Evolutionary conservation across 352 stramenopile species (phyloP).

Genomic region (Pythium coloratum): DNA sequence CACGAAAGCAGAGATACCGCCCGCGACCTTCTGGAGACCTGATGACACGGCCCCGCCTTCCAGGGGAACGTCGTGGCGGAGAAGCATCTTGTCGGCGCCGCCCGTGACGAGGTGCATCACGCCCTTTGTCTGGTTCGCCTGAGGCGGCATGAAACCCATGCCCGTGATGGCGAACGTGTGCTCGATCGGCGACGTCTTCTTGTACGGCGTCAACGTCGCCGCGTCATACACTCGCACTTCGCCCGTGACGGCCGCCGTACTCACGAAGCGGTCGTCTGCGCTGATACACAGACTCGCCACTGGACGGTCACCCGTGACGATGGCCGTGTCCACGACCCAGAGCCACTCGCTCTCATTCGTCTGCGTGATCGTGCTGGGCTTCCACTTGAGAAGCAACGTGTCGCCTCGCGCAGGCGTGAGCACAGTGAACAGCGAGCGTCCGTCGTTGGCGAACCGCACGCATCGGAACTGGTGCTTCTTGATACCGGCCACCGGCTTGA

Average conservation of each 20-base stretch:
- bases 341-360: conserved; percentile 67
- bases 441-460: conserved; percentile 70
- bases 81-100: conserved; percentile 71
- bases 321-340: conserved; percentile 55
- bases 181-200: conserved; percentile 50
- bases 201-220: conserved; percentile 49
- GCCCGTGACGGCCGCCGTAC: conserved; percentile 65
- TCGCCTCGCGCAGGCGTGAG: conserved; percentile 73
- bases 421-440: conserved; percentile 69
- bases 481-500: conserved; percentile 39
- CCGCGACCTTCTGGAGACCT: conserved; percentile 34
- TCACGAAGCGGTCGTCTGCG: conserved; percentile 70
- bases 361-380: conserved; percentile 65
- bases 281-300: conserved; percentile 80
- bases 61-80: conserved; percentile 63
- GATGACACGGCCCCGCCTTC: conserved; percentile 59
- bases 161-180: conserved; percentile 85
- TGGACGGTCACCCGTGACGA: conserved; percentile 66
- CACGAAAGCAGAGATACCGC: conserved; percentile 34
- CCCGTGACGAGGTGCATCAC: conserved; percentile 63
- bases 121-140: conserved; percentile 33
- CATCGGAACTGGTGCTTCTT: conserved; percentile 84
- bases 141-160: conserved; percentile 60
- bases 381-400: conserved; percentile 83
- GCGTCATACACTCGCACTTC: conserved; percentile 69